phyloP scores from a whole-genome alignment of 2,329 filamentous ascomycete species.

The Biscogniauxia sp. region DNA sequence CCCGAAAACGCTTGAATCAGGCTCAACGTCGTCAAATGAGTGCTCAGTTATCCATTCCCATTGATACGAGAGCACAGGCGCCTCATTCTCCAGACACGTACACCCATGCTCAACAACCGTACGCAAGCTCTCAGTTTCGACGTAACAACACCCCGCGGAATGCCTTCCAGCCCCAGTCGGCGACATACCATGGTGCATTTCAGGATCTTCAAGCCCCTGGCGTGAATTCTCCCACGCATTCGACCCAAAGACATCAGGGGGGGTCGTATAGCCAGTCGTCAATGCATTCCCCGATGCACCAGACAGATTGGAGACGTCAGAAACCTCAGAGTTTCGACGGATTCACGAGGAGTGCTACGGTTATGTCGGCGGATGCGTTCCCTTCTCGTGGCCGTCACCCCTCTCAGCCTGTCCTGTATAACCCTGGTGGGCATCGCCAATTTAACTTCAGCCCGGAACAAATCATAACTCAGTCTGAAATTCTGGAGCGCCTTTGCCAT shows the following conservation, averaged over 20 bases:
- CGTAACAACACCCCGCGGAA: slow-evolving; percentile 20
- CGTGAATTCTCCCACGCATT: slow-evolving; percentile 6
- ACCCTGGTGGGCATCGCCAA: slow-evolving; percentile 29
- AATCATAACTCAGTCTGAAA: slow-evolving; percentile 44
- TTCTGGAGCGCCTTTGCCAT: slow-evolving; percentile 49
- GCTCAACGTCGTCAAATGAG: slow-evolving; percentile 63
- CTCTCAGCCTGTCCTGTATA: slow-evolving; percentile 32
- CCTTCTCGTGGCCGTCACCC: slow-evolving; percentile 20
- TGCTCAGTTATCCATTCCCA: slow-evolving; percentile 54
- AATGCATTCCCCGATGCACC: slow-evolving; percentile 12
- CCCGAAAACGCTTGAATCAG: slow-evolving; percentile 57
- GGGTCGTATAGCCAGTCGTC: slow-evolving; percentile 14
- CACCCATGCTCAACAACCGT: slow-evolving; percentile 16
- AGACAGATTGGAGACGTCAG: slow-evolving; percentile 24
- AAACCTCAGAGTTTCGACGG: slow-evolving; percentile 14
- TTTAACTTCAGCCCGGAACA: slow-evolving; percentile 40
- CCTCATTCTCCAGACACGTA: slow-evolving; percentile 7
- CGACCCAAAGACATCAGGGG: slow-evolving; percentile 13
- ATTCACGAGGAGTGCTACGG: slow-evolving; percentile 20
- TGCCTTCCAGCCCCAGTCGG: slow-evolving; percentile 32
- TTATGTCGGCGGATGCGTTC: slow-evolving; percentile 25
- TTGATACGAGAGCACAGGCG: slow-evolving; percentile 42
- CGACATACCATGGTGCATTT: slow-evolving; percentile 14
- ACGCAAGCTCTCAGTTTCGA: slow-evolving; percentile 28
- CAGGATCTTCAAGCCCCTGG: slow-evolving; percentile 13